phyloP scores from a whole-genome alignment of 2,329 filamentous ascomycete genomes.

The Trichophyton equinum region DNA sequence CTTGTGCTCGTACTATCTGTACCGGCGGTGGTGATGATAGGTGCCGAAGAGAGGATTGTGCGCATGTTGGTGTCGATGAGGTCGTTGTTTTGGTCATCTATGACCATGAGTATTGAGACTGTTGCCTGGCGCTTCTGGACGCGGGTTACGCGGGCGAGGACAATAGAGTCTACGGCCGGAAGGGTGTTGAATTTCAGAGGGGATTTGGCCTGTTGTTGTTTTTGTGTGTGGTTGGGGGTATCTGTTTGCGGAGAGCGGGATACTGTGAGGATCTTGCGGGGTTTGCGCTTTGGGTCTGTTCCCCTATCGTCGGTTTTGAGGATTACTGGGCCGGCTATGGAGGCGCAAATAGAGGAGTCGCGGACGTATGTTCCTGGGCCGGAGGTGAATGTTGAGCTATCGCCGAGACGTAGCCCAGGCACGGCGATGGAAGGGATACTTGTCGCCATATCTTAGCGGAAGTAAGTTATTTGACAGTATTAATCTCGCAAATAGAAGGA shows the following conservation, averaged over 20 bases:
- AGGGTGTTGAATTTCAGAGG: slow-evolving; percentile 50
- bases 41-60: slow-evolving; percentile 26
- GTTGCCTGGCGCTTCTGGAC: slow-evolving; percentile 75
- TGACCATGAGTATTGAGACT: slow-evolving; percentile 73
- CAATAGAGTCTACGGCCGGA: slow-evolving; percentile 65
- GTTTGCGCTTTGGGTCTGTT: slow-evolving; percentile 11
- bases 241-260: slow-evolving; percentile 20
- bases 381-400: slow-evolving; percentile 52
- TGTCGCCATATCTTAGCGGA: background rate
- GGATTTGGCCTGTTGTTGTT: background rate
- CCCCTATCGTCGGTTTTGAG: slow-evolving; percentile 32
- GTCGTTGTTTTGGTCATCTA: slow-evolving; percentile 33
- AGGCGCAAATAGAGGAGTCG: slow-evolving; percentile 62
- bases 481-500: slow-evolving; percentile 12
- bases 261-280: slow-evolving; percentile 17
- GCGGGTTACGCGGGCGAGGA: slow-evolving; percentile 75
- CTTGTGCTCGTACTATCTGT: slow-evolving; percentile 24
- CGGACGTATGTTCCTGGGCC: slow-evolving; percentile 78
- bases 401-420: slow-evolving; percentile 70
- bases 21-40: slow-evolving; percentile 4
- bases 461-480: background rate
- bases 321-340: slow-evolving; percentile 61
- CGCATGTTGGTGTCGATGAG: slow-evolving; percentile 20
- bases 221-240: slow-evolving; percentile 1
- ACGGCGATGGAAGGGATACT: slow-evolving; percentile 46